phyloP scores from a whole-genome alignment of 202 grass and related monocot genomes.

The Saccharum hybrid region DNA sequence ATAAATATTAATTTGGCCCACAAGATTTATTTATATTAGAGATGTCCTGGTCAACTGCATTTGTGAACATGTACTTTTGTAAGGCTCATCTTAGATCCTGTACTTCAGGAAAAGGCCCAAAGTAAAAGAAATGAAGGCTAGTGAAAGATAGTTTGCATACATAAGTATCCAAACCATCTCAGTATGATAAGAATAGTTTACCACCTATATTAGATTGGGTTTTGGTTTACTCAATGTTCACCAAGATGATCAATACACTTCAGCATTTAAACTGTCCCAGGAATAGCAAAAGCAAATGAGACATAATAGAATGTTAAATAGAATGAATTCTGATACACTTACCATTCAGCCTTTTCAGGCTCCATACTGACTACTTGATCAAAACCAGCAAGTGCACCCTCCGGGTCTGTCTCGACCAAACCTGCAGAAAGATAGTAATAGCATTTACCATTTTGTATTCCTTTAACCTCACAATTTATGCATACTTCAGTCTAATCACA shows the following conservation, averaged over 20 bases:
- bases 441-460: conserved; percentile 21
- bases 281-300: conserved; percentile 10
- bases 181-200: neutral
- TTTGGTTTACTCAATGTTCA: conserved; percentile 22
- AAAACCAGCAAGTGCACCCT: conserved; percentile 95
- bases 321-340: conserved; percentile 22
- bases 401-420: conserved; percentile 92
- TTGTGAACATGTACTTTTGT: conserved; percentile 9
- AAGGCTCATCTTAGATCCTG: neutral
- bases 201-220: conserved; percentile 8
- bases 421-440: conserved; percentile 55
- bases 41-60: neutral
- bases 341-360: conserved; percentile 98
- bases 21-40: neutral
- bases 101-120: neutral
- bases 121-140: neutral
- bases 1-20: neutral
- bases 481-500: neutral
- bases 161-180: conserved; percentile 19
- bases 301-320: conserved; percentile 2
- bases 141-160: neutral
- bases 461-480: neutral
- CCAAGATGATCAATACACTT: conserved; percentile 19
- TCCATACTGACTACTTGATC: conserved; percentile 91
- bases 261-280: neutral